Evolutionary conservation across 768 basidiomycete species (phyloP).

Genomic region (Butyriboletus loyo): DNA sequence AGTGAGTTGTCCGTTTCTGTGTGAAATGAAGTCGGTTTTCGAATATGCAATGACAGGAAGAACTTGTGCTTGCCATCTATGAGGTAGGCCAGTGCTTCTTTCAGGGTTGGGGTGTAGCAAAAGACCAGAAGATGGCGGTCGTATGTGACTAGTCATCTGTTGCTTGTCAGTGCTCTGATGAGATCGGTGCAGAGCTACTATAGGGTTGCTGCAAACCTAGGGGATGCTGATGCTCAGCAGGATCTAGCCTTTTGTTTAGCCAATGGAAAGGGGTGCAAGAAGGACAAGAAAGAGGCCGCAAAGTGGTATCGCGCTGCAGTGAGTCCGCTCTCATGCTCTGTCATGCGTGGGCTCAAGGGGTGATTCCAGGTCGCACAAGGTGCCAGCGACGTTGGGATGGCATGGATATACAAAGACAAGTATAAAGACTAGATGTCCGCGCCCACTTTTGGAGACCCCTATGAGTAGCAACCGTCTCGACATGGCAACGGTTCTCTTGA

Average conservation of each 20-base stretch:
- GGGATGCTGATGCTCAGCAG: constrained; percentile 83
- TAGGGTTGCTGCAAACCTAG: constrained; percentile 75
- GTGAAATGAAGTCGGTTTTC: neutral
- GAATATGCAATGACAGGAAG: constrained; percentile 43
- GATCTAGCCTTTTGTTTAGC: constrained; percentile 83
- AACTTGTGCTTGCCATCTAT: constrained; percentile 85
- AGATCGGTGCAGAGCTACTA: constrained; percentile 65
- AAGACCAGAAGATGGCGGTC: constrained; percentile 88
- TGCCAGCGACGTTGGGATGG: constrained; percentile 76
- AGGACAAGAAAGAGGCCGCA: constrained; percentile 80
- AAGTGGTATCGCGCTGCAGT: constrained; percentile 90
- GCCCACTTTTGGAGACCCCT: neutral
- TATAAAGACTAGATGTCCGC: constrained; percentile 33
- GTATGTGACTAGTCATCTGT: constrained; percentile 40
- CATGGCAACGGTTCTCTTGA: constrained; percentile 1
- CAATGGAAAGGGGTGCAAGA: constrained; percentile 88
- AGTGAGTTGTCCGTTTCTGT: constrained; percentile 31
- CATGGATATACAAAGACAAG: constrained; percentile 93
- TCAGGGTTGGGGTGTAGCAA: constrained; percentile 85
- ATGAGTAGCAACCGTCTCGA: neutral
- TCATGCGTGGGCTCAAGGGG: neutral
- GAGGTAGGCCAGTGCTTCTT: constrained; percentile 93
- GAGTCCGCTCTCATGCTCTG: constrained; percentile 23
- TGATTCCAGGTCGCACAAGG: constrained; percentile 58
- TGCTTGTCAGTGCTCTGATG: neutral